Percentiles rank a stretch among this genome's conserved stretches.
Conservation (phyloP, 805 yeast species). For the Zygotorulaspora florentina region DNA sequence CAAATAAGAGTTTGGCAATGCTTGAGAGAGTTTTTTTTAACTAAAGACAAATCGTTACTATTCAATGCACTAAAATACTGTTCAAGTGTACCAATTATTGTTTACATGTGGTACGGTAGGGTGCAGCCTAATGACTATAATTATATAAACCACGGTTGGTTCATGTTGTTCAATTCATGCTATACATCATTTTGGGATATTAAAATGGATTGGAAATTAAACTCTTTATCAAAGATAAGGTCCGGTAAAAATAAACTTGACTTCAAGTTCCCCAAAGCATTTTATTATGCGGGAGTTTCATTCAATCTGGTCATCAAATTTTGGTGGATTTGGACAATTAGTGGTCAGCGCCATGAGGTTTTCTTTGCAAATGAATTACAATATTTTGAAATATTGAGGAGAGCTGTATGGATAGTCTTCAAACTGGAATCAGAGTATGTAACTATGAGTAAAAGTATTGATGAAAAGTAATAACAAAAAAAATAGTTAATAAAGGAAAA, state of each 20-base stretch:
- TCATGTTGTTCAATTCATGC: conserved; percentile 59
- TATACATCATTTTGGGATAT: conserved; percentile 90
- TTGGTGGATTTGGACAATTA: conserved; percentile 59
- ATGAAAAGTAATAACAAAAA: conserved; percentile 1
- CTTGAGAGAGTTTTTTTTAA: conserved; percentile 53
- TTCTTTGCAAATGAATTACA: conserved; percentile 55
- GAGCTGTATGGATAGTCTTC: conserved; percentile 87
- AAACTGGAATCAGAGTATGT: conserved; percentile 75
- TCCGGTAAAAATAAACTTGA: conserved; percentile 8
- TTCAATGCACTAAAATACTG: conserved; percentile 73
- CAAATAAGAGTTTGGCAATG: conserved; percentile 82
- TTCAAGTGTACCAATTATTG: conserved; percentile 53
- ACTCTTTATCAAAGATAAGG: conserved; percentile 39
- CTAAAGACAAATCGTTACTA: conserved; percentile 49
- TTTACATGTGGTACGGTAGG: conserved; percentile 32
- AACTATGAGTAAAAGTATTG: conserved; percentile 12
- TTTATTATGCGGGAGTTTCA: conserved; percentile 54
- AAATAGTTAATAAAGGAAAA: background rate
- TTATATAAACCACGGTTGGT: conserved; percentile 31
- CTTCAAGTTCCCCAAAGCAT: conserved; percentile 19
- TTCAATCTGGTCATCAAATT: conserved; percentile 66
- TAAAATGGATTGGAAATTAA: conserved; percentile 81
- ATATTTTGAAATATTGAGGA: conserved; percentile 67
- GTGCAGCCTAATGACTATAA: conserved; percentile 14
- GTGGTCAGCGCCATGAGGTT: conserved; percentile 42